These are phyloP conservation scores for Brassica nigra DNA, from an alignment of 345 rosid genomes.

Conservation along the genomic window DNA sequence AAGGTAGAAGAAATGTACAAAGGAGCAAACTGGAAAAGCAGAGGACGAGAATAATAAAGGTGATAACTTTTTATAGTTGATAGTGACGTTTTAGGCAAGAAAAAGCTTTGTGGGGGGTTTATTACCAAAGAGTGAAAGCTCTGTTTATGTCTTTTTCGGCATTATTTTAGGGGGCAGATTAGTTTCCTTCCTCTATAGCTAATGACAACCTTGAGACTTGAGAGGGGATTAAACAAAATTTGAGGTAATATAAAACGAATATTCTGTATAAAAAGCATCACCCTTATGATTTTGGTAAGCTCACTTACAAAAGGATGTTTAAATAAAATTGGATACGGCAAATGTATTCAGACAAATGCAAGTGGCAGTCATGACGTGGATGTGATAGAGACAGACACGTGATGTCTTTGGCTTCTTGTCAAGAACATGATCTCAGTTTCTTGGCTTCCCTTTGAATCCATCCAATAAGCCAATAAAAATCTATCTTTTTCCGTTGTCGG, in stretches of 20 bases:
- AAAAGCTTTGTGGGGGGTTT: background rate
- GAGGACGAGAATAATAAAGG: conserved; percentile 20
- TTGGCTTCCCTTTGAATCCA: background rate
- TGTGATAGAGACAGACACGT: background rate
- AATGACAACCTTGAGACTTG: background rate
- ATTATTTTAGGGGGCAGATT: background rate
- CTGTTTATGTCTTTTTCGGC: background rate
- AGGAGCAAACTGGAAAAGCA: conserved; percentile 30
- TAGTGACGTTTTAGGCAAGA: conserved; percentile 31
- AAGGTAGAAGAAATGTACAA: conserved; percentile 19
- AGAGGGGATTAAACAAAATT: background rate
- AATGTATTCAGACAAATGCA: background rate
- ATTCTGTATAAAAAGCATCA: background rate
- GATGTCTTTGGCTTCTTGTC: background rate
- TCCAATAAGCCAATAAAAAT: background rate
- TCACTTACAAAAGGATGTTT: background rate
- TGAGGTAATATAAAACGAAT: background rate
- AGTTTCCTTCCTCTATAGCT: background rate
- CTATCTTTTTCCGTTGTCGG: background rate
- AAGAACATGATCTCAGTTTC: background rate
- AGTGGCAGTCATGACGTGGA: background rate
- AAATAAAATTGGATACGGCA: background rate
- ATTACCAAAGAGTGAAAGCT: background rate
- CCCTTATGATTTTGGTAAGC: background rate
- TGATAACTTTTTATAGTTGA: background rate